phyloP scores from a whole-genome alignment of 2,329 filamentous ascomycete species.

The Talaromyces pinophilus region DNA sequence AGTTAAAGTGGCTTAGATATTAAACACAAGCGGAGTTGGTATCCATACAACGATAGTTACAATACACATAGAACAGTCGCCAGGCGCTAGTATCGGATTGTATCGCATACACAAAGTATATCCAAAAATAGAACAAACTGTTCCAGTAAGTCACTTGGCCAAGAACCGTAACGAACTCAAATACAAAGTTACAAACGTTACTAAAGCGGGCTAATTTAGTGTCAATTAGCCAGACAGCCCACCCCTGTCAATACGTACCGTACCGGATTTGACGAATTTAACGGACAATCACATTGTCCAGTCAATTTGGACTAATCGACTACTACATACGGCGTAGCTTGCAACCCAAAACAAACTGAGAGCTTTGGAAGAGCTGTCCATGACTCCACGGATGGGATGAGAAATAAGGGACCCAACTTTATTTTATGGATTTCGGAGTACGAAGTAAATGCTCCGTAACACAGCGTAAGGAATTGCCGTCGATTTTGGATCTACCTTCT shows the following conservation, averaged over 20 bases:
- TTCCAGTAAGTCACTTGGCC: not conserved
- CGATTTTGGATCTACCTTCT: not conserved
- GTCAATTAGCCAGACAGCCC: not conserved
- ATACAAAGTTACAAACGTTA: not conserved
- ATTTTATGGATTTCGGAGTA: not conserved
- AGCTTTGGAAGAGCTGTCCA: not conserved
- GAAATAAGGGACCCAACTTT: not conserved
- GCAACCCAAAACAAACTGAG: not conserved
- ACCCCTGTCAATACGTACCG: not conserved
- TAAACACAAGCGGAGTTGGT: not conserved
- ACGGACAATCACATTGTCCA: not conserved
- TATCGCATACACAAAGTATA: not conserved
- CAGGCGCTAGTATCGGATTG: slow-evolving; percentile 1
- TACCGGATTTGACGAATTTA: not conserved
- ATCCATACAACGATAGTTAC: not conserved
- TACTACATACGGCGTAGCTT: not conserved
- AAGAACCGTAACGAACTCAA: not conserved
- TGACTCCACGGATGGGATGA: not conserved
- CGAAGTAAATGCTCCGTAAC: not conserved
- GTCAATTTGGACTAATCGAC: not conserved
- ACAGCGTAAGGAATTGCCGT: not conserved
- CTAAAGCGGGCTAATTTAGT: not conserved
- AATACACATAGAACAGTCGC: not conserved
- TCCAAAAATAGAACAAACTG: slow-evolving; percentile 2
- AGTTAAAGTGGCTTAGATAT: not conserved